phyloP scores from a whole-genome alignment of 495 filamentous ascomycete species.

The Neurospora sp. region DNA sequence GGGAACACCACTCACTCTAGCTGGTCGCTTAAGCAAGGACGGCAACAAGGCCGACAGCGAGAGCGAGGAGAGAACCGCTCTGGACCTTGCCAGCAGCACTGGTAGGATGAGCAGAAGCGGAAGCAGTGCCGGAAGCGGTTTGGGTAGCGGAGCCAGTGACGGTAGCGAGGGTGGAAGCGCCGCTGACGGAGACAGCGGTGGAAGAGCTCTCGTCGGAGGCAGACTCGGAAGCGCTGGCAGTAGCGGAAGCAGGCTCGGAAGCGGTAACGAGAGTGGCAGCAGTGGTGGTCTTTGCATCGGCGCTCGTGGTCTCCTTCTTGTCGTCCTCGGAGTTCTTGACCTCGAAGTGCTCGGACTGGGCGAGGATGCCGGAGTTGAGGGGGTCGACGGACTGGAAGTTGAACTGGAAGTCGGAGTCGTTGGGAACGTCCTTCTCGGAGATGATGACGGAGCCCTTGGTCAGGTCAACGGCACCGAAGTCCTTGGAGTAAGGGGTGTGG shows the following conservation, averaged over 20 bases:
- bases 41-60: slow-evolving; percentile 10
- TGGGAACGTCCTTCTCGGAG: slow-evolving; percentile 7
- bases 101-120: slow-evolving; percentile 1
- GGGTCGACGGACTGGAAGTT: slow-evolving; percentile 18
- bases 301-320: neutral
- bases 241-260: neutral
- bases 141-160: neutral
- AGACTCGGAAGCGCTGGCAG: neutral
- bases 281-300: neutral
- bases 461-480: slow-evolving; percentile 21
- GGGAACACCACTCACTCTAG: neutral
- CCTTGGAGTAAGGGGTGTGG: slow-evolving; percentile 18
- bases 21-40: slow-evolving; percentile 6
- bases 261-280: neutral
- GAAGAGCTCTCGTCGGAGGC: neutral
- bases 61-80: slow-evolving; percentile 9
- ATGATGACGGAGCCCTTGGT: slow-evolving; percentile 12
- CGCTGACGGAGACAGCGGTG: neutral
- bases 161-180: neutral
- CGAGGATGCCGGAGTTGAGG: slow-evolving; percentile 13
- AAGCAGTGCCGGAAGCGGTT: neutral
- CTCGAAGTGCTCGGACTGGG: slow-evolving; percentile 23
- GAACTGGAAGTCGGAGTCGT: slow-evolving; percentile 18
- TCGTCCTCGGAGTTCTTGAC: slow-evolving; percentile 3
- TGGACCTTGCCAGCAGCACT: slow-evolving; percentile 1